Evolutionary conservation across 768 basidiomycete genomes (phyloP), one percentile per base, ranked within the genome.

Genomic region (Hortiboletus flavorubellus): DNA sequence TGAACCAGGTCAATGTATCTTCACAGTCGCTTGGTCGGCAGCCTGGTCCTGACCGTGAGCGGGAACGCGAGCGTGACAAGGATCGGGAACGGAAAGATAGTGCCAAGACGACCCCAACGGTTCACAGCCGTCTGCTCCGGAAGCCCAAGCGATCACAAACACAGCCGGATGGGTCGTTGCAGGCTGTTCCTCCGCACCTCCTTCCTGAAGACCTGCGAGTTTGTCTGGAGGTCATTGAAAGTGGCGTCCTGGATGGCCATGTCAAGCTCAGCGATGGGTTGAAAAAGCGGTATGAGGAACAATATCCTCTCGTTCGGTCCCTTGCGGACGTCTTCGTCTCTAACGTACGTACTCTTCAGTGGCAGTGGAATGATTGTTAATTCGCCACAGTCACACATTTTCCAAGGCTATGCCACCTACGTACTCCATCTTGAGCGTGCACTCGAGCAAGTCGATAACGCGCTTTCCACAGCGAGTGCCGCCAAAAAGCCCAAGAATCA

Each of bases 261-360:
- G 79, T 87, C 62, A 82, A 86, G 61, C 79, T 99, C 34, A 89
- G 86, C 50, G 89, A 90, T 48, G 90, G 89, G 21, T 72, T 99
- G 62, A 83, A 82, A 67, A 94, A 91, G 73, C 80, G 94, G 40
- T 98, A 98, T 59, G 93, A 96, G 52, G 93, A 97, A 62, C 95
- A 98, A 61, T 98, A 90, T 67, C 95, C 95, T 14, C 80, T 98
- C 35, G 95, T 98, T 35, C 80, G 95, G 49, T 90, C 87, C 30
- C 79, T 98, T 38, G 94, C 95, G 51, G 95, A 98, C 64, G 92
- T 98, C n/a, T 98, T 98, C 72, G 90, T 94, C 23, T 83, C 87
- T 10, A 93, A 92, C 74, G 94, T 96, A 68, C 73, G 89, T 79
- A 46, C 18, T 66, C 52, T 54, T 49, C 23, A 4, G 49, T 58